These are phyloP conservation scores for Curvularia spicifera DNA, from an alignment of 2,329 filamentous ascomycete species.

Conservation along the genomic window DNA sequence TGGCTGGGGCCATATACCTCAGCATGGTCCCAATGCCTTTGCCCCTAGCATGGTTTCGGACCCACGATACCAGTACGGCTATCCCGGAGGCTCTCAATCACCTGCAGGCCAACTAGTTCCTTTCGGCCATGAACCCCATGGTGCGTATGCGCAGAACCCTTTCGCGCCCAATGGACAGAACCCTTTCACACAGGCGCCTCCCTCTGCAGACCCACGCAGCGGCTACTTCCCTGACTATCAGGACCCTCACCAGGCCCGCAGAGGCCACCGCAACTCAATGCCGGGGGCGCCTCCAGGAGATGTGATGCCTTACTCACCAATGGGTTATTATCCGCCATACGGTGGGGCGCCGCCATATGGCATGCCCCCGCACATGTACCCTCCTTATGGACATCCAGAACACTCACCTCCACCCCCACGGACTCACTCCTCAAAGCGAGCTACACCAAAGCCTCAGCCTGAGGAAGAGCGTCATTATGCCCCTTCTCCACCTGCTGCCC, in stretches of 20 bases:
- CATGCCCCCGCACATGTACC: slow-evolving; percentile 38
- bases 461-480: slow-evolving; percentile 26
- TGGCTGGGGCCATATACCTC: slow-evolving; percentile 48
- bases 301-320: slow-evolving; percentile 45
- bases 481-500: slow-evolving; percentile 27
- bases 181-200: slow-evolving; percentile 35
- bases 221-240: slow-evolving; percentile 49
- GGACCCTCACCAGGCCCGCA: slow-evolving; percentile 23
- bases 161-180: slow-evolving; percentile 38
- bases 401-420: slow-evolving; percentile 34
- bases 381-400: slow-evolving; percentile 28
- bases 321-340: slow-evolving; percentile 41
- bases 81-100: slow-evolving; percentile 30
- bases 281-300: slow-evolving; percentile 34
- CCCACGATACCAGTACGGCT: slow-evolving; percentile 37
- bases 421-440: slow-evolving; percentile 34
- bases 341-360: slow-evolving; percentile 34
- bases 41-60: slow-evolving; percentile 50
- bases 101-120: slow-evolving; percentile 42
- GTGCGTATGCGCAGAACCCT: slow-evolving; percentile 42
- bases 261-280: slow-evolving; percentile 46
- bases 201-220: slow-evolving; percentile 25
- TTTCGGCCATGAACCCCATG: slow-evolving; percentile 48
- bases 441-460: slow-evolving; percentile 38
- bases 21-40: slow-evolving; percentile 44